Evolutionary conservation across 345 rosid species (phyloP).

Genomic region (Pistacia integerrima): DNA sequence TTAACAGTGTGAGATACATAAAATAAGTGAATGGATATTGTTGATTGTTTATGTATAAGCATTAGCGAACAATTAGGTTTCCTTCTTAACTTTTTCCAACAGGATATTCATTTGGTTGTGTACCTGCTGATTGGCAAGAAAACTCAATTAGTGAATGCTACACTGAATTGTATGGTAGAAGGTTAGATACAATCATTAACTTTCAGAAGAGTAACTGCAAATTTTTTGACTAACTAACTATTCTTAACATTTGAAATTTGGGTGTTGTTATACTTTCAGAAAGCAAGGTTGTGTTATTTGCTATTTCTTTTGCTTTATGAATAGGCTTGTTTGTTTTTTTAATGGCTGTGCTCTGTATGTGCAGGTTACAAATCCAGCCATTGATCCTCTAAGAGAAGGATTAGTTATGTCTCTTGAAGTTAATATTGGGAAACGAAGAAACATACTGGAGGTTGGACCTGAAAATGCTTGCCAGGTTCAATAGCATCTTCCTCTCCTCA

Average conservation of each 20-base stretch:
- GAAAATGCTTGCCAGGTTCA: conserved; percentile 93
- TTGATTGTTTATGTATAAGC: not conserved
- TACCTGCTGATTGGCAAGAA: not conserved
- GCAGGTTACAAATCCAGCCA: conserved; percentile 98
- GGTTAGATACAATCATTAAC: not conserved
- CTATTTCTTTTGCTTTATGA: not conserved
- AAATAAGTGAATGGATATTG: not conserved
- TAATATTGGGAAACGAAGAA: conserved; percentile 90
- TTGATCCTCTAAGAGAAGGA: conserved; percentile 97
- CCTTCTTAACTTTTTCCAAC: not conserved
- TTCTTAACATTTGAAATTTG: not conserved
- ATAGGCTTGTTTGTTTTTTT: not conserved
- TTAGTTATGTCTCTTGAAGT: conserved; percentile 98
- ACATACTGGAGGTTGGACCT: conserved; percentile 90
- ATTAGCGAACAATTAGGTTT: not conserved
- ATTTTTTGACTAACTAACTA: not conserved
- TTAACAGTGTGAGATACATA: not conserved
- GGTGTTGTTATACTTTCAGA: not conserved
- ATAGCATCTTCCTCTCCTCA: conserved; percentile 13
- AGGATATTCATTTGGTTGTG: not conserved
- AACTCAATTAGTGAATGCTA: not conserved
- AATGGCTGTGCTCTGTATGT: conserved; percentile 19
- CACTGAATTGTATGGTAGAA: not conserved
- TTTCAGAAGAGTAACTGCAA: not conserved
- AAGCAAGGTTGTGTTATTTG: not conserved